Evolutionary conservation across 305 asterid genomes (phyloP), one percentile per base, ranked within the genome.

Genomic region (Plantago lanceolata): DNA sequence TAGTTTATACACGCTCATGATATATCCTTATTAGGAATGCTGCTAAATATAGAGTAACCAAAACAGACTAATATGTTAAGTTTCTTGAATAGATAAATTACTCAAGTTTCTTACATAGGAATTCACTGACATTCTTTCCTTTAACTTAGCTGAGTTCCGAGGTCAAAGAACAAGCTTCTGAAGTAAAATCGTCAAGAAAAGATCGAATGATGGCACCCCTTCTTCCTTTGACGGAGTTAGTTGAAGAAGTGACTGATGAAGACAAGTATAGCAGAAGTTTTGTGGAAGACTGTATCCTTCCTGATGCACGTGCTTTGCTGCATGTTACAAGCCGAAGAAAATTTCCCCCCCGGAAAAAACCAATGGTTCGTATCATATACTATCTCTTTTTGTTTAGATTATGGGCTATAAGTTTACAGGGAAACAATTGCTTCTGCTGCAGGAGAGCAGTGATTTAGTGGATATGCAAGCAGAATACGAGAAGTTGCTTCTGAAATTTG

Each of bases 281-380:
- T 73, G 61, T 56, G 55, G 87, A 76, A 43, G 91, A 82, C 61
- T 71, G 77, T 63, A 61, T 55, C 63, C 84, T 87, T 72, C 96
- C 95, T 50, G 83, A 78, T 58, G 86, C 93, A 45, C 78, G 58
- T 74, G 80, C 90, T 73, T 71, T 93, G 64, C 78, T 84, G 82
- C 85, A 85, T 80, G 95, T 93, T 67, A 93, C 99, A 73, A 89
- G 82, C 70, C 76, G 99, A 81, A 84, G 81, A 79, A 93, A 87
- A 82, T 75, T 71, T 66, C 79, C 85, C 12, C 69, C 78, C 64
- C 72, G 85, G 72, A 83, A 82, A 75, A 81, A 81, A 69, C 82
- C 72, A n/a, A 76, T 56, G 89, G 99, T 93, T 66, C 28, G 56
- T 68, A 66, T 60, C 75, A 54, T 66, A 40, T 40, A 54, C 50